Base-by-base conservation (phyloP, 495 filamentous ascomycete species). In the Entonaema liquescens region DNA sequence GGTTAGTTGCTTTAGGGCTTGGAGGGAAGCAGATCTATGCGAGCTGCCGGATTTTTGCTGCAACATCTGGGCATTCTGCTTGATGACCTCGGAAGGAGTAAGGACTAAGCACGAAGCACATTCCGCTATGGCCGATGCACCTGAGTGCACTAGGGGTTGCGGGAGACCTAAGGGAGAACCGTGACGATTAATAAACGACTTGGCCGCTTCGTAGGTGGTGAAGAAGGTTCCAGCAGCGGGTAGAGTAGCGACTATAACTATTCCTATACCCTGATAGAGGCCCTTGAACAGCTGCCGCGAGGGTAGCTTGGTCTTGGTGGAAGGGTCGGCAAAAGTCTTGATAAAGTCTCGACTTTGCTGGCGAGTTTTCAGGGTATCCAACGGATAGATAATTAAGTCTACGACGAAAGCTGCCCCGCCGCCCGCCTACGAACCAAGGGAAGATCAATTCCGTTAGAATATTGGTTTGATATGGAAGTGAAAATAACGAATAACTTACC, bases 181-280 rank as follows among this genome's bases (percentile, higher is more conserved):
- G 26, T 78, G 74, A 2, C 62, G 72, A 19, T 70, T 62, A 1
- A 86, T 72, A n/a, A 85, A 74, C 13, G 83, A 79, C 80, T 94
- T 96, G 8, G 85, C 79, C 19, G 83, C 85, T 83, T 97, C 94
- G 78, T 97, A 97, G 5, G 91, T 92, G 11, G 91, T 93, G 81
- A 97, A 97, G 82, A 97, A 98, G 29, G 91, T 86, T 64, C 93
- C 93, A 53, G 93, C 91, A 31, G 93, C 91, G 4, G 94, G 94
- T 25, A 97, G 84, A 0, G 94, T 97, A 8, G 92, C 90, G n/a
- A 97, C 77, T 5, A 97, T 89, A 2, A 97, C 91, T 74, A 92
- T 94, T 56, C 93, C 93, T 7, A 97, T 87, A 4, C 94, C 94
- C 79, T 97, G 94, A 72, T 97, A 97, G 13, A 97, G 71, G 0